These are phyloP conservation scores for Trichoderma breve DNA, from an alignment of 2,329 filamentous ascomycete species.

Conservation along the genomic window DNA sequence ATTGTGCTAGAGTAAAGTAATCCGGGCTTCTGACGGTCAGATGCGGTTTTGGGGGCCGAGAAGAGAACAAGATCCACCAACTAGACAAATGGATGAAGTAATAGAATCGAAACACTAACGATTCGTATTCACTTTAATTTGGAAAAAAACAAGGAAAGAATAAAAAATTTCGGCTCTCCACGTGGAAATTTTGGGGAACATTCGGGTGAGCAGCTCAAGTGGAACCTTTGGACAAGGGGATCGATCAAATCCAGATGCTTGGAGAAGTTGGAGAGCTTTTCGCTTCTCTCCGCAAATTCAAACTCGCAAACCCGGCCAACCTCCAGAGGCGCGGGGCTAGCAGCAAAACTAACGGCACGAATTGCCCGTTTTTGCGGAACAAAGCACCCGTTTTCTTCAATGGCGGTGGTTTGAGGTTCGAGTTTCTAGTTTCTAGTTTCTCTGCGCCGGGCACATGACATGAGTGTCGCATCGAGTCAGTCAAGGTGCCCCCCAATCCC, in stretches of 20 bases:
- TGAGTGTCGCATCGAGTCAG: not conserved
- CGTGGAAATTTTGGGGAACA: slow-evolving; percentile 3
- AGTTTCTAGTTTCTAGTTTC: not conserved
- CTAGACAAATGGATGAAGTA: not conserved
- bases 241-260: not conserved
- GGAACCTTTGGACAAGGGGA: not conserved
- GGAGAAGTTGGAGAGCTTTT: not conserved
- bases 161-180: not conserved
- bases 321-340: not conserved
- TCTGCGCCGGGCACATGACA: slow-evolving; percentile 8
- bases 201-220: not conserved
- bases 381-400: not conserved
- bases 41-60: not conserved
- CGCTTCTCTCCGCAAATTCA: not conserved
- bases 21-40: not conserved
- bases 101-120: not conserved
- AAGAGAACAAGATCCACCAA: not conserved
- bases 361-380: not conserved
- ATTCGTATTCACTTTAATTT: not conserved
- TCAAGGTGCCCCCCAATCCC: not conserved
- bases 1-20: not conserved
- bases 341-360: not conserved
- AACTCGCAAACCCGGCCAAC: not conserved
- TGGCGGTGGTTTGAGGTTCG: not conserved
- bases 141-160: not conserved